Evolutionary conservation across 2,329 filamentous ascomycete species (phyloP).

Genomic region (Fusarium sp.): DNA sequence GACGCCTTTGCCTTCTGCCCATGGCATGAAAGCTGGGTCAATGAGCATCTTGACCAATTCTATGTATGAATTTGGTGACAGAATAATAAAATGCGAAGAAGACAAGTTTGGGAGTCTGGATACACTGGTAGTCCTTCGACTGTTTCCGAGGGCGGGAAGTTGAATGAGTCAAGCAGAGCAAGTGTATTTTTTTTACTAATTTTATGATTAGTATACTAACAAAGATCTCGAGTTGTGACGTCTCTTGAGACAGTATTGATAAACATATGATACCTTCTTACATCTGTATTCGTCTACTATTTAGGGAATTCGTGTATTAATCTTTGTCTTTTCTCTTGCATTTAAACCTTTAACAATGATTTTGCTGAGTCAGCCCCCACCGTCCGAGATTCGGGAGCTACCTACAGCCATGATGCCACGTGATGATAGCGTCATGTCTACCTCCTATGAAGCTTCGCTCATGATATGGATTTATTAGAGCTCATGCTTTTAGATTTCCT

Average conservation of each 20-base stretch:
- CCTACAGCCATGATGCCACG: not conserved
- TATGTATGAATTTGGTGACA: not conserved
- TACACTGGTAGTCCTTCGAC: not conserved
- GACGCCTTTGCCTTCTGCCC: constrained; percentile 65
- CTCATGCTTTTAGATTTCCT: not conserved
- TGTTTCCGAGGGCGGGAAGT: not conserved
- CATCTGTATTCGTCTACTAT: not conserved
- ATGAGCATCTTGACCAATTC: constrained; percentile 34
- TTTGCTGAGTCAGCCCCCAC: constrained; percentile 22
- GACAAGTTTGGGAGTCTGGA: not conserved
- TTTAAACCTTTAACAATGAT: not conserved
- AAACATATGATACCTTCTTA: not conserved
- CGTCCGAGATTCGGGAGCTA: not conserved
- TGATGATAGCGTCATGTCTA: constrained; percentile 31
- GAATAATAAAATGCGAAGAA: not conserved
- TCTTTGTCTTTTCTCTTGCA: not conserved
- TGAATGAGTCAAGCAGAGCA: not conserved
- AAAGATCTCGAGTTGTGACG: not conserved
- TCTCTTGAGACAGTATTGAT: not conserved
- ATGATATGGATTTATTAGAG: not conserved
- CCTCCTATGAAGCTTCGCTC: constrained; percentile 2
- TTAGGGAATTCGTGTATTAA: not conserved
- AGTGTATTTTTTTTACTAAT: not conserved
- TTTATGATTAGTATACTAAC: not conserved
- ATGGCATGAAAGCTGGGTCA: constrained; percentile 63